Percentiles rank a stretch among this genome's conserved stretches.
Conservation (phyloP, 2,329 filamentous ascomycete genomes). For the Falciphora oryzae region DNA sequence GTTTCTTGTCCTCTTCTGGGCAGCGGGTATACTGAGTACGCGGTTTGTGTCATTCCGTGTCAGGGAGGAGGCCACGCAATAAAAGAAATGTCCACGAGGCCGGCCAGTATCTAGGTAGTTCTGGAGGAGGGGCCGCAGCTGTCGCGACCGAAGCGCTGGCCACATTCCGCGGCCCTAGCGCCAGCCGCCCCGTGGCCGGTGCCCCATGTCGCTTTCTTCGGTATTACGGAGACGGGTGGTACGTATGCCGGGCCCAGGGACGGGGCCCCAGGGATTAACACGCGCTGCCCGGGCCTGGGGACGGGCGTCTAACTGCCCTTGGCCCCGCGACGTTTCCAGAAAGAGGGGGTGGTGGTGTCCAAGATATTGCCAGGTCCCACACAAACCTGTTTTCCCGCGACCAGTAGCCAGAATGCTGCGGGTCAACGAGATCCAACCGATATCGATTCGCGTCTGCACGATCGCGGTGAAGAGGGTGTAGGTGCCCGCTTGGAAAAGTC, state of each 20-base stretch:
- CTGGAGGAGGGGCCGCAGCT: neutral
- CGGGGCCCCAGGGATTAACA: neutral
- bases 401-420: neutral
- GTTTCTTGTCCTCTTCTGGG: neutral
- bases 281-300: no score
- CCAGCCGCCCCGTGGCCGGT: no score
- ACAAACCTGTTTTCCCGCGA: neutral
- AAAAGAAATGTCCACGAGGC: neutral
- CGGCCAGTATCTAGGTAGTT: no score
- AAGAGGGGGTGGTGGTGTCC: neutral
- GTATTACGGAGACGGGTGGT: no score
- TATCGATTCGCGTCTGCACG: conserved; percentile 10
- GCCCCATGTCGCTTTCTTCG: neutral
- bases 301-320: neutral
- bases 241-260: no score
- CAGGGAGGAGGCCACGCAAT: neutral
- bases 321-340: neutral
- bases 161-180: conserved; percentile 3
- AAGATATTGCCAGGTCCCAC: neutral
- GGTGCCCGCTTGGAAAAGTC: neutral
- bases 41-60: neutral
- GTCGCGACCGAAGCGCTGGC: conserved; percentile 1
- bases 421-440: conserved; percentile 1
- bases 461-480: conserved; percentile 7
- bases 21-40: neutral